Conservation (phyloP, 1,139 yeast genomes). For the Saccharomyces hybrid region DNA sequence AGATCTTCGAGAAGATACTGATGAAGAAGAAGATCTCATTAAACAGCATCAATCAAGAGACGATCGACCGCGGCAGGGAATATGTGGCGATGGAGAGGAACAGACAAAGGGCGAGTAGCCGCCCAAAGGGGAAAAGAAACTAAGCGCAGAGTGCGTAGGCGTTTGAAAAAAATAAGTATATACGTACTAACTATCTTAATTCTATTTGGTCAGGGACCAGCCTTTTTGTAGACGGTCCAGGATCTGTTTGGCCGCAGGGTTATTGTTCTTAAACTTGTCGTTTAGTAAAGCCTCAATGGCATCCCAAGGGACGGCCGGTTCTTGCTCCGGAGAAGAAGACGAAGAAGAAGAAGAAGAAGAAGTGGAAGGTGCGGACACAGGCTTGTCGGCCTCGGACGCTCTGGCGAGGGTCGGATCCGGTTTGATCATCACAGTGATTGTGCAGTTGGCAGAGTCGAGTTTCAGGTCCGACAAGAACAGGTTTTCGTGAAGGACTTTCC, state of each 20-base stretch:
- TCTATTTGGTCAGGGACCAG: slow-evolving; percentile 32
- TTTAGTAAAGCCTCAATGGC: slow-evolving; percentile 27
- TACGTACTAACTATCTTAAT: slow-evolving; percentile 1
- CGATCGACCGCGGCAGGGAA: slow-evolving; percentile 64
- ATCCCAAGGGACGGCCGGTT: slow-evolving; percentile 33
- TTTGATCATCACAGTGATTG: slow-evolving; percentile 35
- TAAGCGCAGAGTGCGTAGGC: neutral
- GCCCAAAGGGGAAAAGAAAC: slow-evolving; percentile 9
- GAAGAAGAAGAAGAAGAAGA: neutral
- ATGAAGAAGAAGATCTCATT: slow-evolving; percentile 69
- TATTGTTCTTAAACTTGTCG: slow-evolving; percentile 15
- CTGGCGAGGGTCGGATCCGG: slow-evolving; percentile 6
- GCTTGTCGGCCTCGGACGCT: slow-evolving; percentile 6
- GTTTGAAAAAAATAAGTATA: neutral
- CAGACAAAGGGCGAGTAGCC: slow-evolving; percentile 31
- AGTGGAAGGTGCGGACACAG: neutral
- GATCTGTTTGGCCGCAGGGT: slow-evolving; percentile 17
- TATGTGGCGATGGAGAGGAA: slow-evolving; percentile 62
- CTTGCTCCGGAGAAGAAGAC: neutral
- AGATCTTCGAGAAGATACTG: slow-evolving; percentile 58
- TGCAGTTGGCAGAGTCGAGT: slow-evolving; percentile 24
- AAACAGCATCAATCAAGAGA: slow-evolving; percentile 73
- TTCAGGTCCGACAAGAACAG: slow-evolving; percentile 25
- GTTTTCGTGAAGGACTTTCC: slow-evolving; percentile 43
- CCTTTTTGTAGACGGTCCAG: slow-evolving; percentile 38